These are phyloP conservation scores for Rossbeevera mucosa DNA, from an alignment of 768 basidiomycete species.

Conservation along the genomic window DNA sequence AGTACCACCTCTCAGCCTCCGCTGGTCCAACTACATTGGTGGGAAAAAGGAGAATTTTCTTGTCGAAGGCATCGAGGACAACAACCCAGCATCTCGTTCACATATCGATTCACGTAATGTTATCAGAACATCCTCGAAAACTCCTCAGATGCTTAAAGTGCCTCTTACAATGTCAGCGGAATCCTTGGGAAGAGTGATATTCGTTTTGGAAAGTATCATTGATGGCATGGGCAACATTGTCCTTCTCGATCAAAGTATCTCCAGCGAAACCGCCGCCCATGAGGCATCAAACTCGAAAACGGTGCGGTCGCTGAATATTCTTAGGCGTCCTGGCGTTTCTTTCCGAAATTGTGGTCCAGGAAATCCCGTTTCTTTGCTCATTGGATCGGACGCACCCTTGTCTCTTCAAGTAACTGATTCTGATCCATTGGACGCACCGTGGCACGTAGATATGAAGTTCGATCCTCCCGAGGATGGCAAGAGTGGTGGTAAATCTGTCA, in stretches of 20 bases:
- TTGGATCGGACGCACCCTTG: constrained; percentile 61
- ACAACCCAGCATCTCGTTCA: constrained; percentile 35
- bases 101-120: constrained; percentile 23
- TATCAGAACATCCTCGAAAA: constrained; percentile 19
- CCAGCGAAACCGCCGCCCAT: constrained; percentile 15
- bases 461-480: constrained; percentile 45
- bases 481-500: constrained; percentile 38
- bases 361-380: constrained; percentile 62
- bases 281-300: constrained; percentile 41
- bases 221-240: constrained; percentile 79
- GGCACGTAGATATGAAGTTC: constrained; percentile 62
- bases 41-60: constrained; percentile 65
- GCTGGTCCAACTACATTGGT: constrained; percentile 69
- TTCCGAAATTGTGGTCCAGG: constrained; percentile 75
- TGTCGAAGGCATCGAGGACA: constrained; percentile 80
- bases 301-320: constrained; percentile 60
- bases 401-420: constrained; percentile 48
- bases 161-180: constrained; percentile 65
- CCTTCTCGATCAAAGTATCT: constrained; percentile 37
- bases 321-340: constrained; percentile 65
- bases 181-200: constrained; percentile 62
- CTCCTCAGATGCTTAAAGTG: constrained; percentile 57
- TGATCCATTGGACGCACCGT: constrained; percentile 62
- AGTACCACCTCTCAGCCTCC: constrained; percentile 71
- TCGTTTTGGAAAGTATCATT: constrained; percentile 74